Percentiles rank a stretch among this genome's conserved stretches.
Conservation (phyloP, 106 monocot genomes). For the Acanthochlamys bracteata region DNA sequence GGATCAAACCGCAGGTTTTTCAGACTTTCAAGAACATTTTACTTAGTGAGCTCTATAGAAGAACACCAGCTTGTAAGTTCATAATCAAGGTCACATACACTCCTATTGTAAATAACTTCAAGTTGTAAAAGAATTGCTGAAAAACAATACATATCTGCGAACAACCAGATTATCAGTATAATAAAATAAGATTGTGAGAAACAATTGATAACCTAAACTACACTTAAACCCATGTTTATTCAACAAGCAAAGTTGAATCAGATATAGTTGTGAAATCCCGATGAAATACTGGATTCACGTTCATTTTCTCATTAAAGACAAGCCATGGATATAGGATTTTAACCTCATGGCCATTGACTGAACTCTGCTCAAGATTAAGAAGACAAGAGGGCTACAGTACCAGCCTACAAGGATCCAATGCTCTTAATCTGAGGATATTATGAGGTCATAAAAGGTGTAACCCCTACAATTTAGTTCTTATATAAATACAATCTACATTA, state of each 20-base stretch:
- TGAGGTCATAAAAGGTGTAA: not conserved
- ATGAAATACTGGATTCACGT: conserved; percentile 93
- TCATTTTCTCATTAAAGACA: conserved; percentile 99
- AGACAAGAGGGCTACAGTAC: not conserved
- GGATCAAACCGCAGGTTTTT: too few relatives aligned
- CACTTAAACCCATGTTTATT: not conserved
- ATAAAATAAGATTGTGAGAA: too few relatives aligned
- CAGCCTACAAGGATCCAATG: not conserved
- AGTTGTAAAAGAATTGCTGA: too few relatives aligned
- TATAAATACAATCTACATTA: not conserved
- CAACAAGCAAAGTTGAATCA: conserved; percentile 29
- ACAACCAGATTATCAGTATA: too few relatives aligned
- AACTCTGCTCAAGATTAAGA: conserved; percentile 42
- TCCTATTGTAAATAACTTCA: too few relatives aligned
- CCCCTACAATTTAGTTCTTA: too few relatives aligned
- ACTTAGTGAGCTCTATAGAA: too few relatives aligned
- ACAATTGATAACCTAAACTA: not conserved
- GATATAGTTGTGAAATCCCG: conserved; percentile 92
- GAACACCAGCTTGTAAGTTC: too few relatives aligned
- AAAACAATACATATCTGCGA: too few relatives aligned
- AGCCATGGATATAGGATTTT: conserved; percentile 95
- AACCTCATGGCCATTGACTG: conserved; percentile 85
- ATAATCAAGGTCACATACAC: too few relatives aligned
- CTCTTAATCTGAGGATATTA: not conserved
- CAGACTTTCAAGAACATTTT: too few relatives aligned